Evolutionary conservation across 2,329 filamentous ascomycete species (phyloP), one percentile per base, ranked within the genome.

Genomic region (Nemania sp.): DNA sequence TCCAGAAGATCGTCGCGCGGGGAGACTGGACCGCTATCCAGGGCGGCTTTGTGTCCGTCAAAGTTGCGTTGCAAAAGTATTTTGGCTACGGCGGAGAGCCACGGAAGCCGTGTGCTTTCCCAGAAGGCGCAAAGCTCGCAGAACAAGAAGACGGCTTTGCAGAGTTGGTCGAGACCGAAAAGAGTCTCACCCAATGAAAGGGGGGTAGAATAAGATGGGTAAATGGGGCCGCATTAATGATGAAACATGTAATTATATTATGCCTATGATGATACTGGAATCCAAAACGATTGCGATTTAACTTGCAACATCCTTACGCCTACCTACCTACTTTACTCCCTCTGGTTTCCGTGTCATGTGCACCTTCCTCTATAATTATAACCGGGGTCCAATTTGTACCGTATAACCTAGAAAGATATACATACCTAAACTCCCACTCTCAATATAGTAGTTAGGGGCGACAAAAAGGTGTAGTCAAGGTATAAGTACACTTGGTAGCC

Each of bases 11-110:
- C 32, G 85, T 93, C 24, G 89, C 90, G 1, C 81, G 86, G 38
- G 90, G 88, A 24, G 90, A 93, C 79, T 92, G 90, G 90, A 86
- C 85, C 0, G 88, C 88, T 54, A 92, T 92, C 69, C 85, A 91
- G 74, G 88, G 89, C 15, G 90, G 90, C 0, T 88, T 92, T 71
- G 86, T 91, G 32, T 89, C 89, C 3, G 90, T 90, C 68, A 93
- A 93, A 82, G 86, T 87, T 53, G 89, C 84, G 1, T 77, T 93
- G 75, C 82, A 89, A 76, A 82, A 84, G 29, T 89, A 88, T 77
- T 87, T 86, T 71, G 88, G 87, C 7, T 93, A 93, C 73, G 90
- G 89, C 24, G 90, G 86, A 0, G 84, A 82, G 74, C 86, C 86
- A 24, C 81, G 89, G 67, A 86, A 83, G 76, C 88, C 89, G 7